These are phyloP conservation scores for Earliella scabrosa DNA, from an alignment of 1,284 basidiomycete species.

Conservation along the genomic window DNA sequence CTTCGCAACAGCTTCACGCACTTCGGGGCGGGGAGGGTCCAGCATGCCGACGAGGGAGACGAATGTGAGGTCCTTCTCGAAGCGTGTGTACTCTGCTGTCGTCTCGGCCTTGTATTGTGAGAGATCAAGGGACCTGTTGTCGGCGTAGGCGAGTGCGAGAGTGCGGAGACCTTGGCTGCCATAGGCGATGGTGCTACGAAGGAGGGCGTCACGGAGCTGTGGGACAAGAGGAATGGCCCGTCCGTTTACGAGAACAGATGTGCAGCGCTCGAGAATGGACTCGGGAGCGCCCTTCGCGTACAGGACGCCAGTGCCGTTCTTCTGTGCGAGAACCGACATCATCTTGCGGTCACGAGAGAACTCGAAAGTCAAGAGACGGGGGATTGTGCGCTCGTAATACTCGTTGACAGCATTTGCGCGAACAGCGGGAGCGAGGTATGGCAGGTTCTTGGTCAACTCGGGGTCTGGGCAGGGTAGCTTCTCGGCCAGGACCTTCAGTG, in stretches of 20 bases:
- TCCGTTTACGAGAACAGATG: constrained; percentile 71
- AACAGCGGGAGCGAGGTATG: constrained; percentile 56
- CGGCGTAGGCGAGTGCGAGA: constrained; percentile 89
- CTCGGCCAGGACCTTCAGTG: constrained; percentile 91
- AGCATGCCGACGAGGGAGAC: constrained; percentile 97
- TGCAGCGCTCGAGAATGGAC: constrained; percentile 90
- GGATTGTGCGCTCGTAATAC: constrained; percentile 75
- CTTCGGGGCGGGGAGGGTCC: constrained; percentile 97
- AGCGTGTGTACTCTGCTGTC: constrained; percentile 82
- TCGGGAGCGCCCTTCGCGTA: constrained; percentile 98
- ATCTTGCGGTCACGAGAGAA: constrained; percentile 98
- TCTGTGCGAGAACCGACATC: constrained; percentile 86
- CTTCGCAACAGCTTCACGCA: constrained; percentile 84
- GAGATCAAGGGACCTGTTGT: constrained; percentile 78
- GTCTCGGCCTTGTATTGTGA: constrained; percentile 82
- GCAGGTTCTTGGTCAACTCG: constrained; percentile 59
- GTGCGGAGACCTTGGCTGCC: constrained; percentile 87
- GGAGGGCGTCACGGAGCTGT: constrained; percentile 63
- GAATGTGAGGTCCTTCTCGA: constrained; percentile 92
- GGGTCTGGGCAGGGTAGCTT: constrained; percentile 74
- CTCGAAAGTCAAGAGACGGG: constrained; percentile 91
- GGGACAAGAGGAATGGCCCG: constrained; percentile 62
- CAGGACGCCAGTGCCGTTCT: constrained; percentile 64
- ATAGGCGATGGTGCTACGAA: constrained; percentile 74
- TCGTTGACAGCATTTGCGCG: constrained; percentile 88